Evolutionary conservation across 495 filamentous ascomycete species (phyloP).

Genomic region (Cairneyella variabilis): DNA sequence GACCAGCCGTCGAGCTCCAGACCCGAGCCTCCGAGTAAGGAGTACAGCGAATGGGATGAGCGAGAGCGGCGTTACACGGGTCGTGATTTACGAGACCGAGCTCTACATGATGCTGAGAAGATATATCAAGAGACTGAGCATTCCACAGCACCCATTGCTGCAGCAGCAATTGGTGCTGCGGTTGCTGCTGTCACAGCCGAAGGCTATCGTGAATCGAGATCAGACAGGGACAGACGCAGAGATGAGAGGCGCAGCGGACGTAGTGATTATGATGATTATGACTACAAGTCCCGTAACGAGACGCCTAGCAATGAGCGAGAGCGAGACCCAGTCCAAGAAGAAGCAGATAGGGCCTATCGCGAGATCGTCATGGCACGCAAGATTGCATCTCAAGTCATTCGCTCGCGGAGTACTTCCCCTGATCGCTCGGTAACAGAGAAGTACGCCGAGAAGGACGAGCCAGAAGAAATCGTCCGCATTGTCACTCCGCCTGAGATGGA

Average conservation of each 20-base stretch:
- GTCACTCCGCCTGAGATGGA: constrained; percentile 45
- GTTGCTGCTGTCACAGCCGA: constrained; percentile 32
- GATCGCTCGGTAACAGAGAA: constrained; percentile 46
- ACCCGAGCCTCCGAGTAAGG: constrained; percentile 12
- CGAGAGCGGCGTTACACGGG: constrained; percentile 10
- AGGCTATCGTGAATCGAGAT: constrained; percentile 22
- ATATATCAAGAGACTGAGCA: constrained; percentile 32
- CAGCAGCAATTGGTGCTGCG: constrained; percentile 33
- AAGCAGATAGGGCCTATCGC: constrained; percentile 48
- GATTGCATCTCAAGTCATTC: constrained; percentile 42
- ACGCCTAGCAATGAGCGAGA: constrained; percentile 18
- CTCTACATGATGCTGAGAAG: constrained; percentile 31
- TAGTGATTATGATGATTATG: constrained; percentile 14
- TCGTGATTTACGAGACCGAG: constrained; percentile 22
- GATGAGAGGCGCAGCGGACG: constrained; percentile 17
- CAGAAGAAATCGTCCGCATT: constrained; percentile 34
- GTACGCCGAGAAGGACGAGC: constrained; percentile 32
- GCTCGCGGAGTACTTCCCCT: constrained; percentile 39
- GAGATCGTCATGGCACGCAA: constrained; percentile 43
- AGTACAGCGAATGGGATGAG: constrained; percentile 9
- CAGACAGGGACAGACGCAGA: constrained; percentile 21
- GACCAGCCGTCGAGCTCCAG: constrained; percentile 17
- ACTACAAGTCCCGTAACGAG: constrained; percentile 6
- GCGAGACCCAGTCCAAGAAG: constrained; percentile 39
- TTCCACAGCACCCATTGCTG: constrained; percentile 34